Evolutionary conservation across 352 stramenopile species (phyloP).

Genomic region (Peronosclerospora sorghi): DNA sequence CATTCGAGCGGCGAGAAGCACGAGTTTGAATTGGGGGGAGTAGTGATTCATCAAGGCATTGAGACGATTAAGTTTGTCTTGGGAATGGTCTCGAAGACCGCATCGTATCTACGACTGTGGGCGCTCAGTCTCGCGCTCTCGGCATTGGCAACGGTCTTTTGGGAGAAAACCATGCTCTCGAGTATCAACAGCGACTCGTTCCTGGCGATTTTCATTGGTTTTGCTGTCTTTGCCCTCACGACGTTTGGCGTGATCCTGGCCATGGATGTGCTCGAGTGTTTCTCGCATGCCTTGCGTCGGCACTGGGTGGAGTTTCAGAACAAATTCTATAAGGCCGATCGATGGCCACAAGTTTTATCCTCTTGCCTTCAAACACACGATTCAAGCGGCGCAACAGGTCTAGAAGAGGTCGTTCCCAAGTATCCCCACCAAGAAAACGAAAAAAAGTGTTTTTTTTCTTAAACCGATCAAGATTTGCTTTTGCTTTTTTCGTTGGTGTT

Average conservation of each 20-base stretch:
- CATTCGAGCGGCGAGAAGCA: conserved; percentile 29
- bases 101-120: conserved; percentile 99
- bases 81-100: conserved; percentile 98
- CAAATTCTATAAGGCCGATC: conserved; percentile 98
- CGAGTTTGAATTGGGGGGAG: conserved; percentile 93
- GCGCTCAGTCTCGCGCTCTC: conserved; percentile 97
- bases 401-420: too few relatives aligned
- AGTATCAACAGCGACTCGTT: conserved; percentile 95
- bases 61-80: conserved; percentile 99
- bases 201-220: conserved; percentile 93
- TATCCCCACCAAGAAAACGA: too few relatives aligned
- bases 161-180: conserved; percentile 97
- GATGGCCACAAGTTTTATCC: conserved; percentile 95
- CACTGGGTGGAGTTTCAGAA: conserved; percentile 99
- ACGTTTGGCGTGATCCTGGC: conserved; percentile 97
- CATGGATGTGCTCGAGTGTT: conserved; percentile 99
- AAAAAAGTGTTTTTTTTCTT: too few relatives aligned
- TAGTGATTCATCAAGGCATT: conserved; percentile 98
- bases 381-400: conserved; percentile 47
- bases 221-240: conserved; percentile 84
- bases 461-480: too few relatives aligned
- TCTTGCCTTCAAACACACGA: conserved; percentile 88
- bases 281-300: conserved; percentile 97
- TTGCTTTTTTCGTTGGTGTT: too few relatives aligned
- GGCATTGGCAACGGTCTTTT: conserved; percentile 90